Percentiles rank a stretch among this genome's conserved stretches.
Evolutionary conservation across 2,329 filamentous ascomycete genomes (phyloP).

Genomic region (Epichloe gansuensis): DNA sequence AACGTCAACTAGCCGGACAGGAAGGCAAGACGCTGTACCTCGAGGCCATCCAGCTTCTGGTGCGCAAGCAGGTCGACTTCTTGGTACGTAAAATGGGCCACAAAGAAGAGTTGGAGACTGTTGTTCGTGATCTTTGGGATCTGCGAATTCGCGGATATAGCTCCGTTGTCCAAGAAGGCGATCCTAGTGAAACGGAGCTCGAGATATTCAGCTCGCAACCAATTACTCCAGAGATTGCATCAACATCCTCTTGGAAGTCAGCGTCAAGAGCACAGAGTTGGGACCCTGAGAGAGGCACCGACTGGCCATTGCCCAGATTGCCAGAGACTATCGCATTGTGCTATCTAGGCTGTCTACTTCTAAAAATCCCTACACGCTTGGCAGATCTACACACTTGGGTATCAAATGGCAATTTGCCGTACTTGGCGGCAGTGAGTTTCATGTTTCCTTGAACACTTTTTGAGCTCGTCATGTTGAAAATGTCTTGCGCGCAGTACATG

Average conservation of each 20-base stretch:
- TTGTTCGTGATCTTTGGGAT: constrained; percentile 78
- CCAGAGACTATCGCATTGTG: constrained; percentile 67
- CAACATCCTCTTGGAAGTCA: constrained; percentile 17
- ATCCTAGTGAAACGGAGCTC: constrained; percentile 15
- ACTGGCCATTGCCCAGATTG: constrained; percentile 51
- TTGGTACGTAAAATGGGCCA: constrained; percentile 56
- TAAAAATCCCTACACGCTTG: constrained; percentile 65
- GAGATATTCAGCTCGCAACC: constrained; percentile 30
- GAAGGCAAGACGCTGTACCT: constrained; percentile 68
- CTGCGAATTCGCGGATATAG: constrained; percentile 44
- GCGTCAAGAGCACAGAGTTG: constrained; percentile 28
- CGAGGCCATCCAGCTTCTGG: constrained; percentile 70
- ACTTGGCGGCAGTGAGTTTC: constrained; percentile 50
- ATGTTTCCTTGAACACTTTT: background rate
- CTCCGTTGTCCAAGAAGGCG: constrained; percentile 20
- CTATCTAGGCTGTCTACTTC: constrained; percentile 65
- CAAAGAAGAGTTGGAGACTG: constrained; percentile 60
- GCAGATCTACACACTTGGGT: constrained; percentile 63
- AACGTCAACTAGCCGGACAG: constrained; percentile 48
- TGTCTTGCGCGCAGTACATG: constrained; percentile 29
- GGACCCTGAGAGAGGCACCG: constrained; percentile 30
- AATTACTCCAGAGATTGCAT: constrained; percentile 9
- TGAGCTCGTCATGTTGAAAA: background rate
- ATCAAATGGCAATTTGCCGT: constrained; percentile 56
- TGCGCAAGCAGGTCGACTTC: constrained; percentile 71